Percentiles rank a stretch among this genome's conserved stretches.
phyloP scores from a whole-genome alignment of 768 basidiomycete genomes.

The Boletus sp. region DNA sequence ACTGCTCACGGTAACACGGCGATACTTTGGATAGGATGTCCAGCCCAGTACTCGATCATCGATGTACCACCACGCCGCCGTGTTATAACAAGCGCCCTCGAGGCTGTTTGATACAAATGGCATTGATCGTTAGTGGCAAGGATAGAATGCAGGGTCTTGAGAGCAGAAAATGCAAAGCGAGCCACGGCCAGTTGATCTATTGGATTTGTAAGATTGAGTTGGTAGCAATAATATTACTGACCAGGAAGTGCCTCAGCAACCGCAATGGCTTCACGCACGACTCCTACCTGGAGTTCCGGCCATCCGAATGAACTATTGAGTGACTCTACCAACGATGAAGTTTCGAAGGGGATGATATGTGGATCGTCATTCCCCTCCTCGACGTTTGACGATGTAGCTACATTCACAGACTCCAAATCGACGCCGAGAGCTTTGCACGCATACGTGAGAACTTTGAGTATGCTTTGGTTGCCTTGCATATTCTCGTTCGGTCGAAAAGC shows the following conservation, averaged over 20 bases:
- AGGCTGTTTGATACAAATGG: conserved; percentile 70
- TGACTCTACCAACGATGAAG: conserved; percentile 38
- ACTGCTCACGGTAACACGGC: conserved; percentile 68
- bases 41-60: conserved; percentile 84
- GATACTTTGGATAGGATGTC: conserved; percentile 75
- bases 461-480: conserved; percentile 75
- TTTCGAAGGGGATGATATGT: conserved; percentile 28
- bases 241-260: conserved; percentile 91
- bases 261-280: conserved; percentile 89
- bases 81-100: conserved; percentile 70
- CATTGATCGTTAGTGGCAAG: conserved; percentile 77
- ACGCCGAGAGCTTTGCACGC: conserved; percentile 81
- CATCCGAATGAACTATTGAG: conserved; percentile 73
- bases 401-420: conserved; percentile 67
- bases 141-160: conserved; percentile 69
- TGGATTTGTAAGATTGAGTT: conserved; percentile 4
- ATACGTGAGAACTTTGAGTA: conserved; percentile 72
- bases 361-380: conserved; percentile 21
- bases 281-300: conserved; percentile 92
- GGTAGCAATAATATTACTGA: conserved; percentile 32
- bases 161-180: conserved; percentile 84
- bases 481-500: conserved; percentile 74
- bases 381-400: conserved; percentile 36
- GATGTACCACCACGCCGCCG: conserved; percentile 73
- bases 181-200: conserved; percentile 83